These are phyloP conservation scores for Lasiodiplodia sp. DNA, from an alignment of 2,329 filamentous ascomycete species.

Conservation along the genomic window DNA sequence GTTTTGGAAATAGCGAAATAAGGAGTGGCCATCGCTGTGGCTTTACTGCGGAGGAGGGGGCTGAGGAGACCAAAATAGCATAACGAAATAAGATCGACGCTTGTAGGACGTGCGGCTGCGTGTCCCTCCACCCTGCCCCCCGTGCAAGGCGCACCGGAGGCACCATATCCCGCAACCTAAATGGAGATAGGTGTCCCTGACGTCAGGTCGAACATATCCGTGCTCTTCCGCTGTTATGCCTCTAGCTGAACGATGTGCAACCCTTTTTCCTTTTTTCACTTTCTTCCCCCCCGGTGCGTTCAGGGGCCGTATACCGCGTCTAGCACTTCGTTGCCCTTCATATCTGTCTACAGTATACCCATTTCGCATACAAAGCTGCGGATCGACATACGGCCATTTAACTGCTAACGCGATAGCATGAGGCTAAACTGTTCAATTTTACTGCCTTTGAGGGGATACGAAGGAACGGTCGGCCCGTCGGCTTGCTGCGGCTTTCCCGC, in stretches of 20 bases:
- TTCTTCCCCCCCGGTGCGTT: background rate
- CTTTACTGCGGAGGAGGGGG: conserved; percentile 7
- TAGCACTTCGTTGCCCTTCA: background rate
- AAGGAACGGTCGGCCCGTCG: background rate
- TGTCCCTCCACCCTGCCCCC: background rate
- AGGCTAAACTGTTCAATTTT: background rate
- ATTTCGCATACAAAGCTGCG: background rate
- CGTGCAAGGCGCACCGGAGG: background rate
- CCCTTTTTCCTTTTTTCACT: conserved; percentile 4
- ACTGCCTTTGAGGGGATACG: background rate
- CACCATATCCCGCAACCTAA: background rate
- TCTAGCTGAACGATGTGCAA: background rate
- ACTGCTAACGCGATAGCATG: background rate
- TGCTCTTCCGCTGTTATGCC: background rate
- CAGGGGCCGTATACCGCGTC: background rate
- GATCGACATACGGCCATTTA: background rate
- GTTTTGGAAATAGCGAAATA: background rate
- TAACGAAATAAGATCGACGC: conserved; percentile 22
- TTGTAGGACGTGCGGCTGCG: background rate
- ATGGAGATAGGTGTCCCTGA: background rate
- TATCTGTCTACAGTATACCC: background rate
- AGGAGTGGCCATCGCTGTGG: conserved; percentile 3
- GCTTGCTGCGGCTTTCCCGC: background rate
- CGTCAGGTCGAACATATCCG: background rate
- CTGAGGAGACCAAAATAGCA: conserved; percentile 5